Evolutionary conservation across 805 yeast species (phyloP).

Genomic region (Candida succiphila): DNA sequence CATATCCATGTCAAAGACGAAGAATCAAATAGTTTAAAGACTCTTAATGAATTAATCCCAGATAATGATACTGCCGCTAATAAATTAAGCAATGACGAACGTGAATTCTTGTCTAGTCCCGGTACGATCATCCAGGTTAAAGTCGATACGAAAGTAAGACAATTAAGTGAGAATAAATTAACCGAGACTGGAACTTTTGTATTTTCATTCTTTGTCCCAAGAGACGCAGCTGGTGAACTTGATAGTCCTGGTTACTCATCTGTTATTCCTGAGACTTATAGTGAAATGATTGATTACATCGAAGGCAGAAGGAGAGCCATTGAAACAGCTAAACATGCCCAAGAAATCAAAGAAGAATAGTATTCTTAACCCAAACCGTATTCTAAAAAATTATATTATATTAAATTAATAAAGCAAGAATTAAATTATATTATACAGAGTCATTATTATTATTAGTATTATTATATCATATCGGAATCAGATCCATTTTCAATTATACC

Average conservation of each 20-base stretch:
- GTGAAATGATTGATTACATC: conserved; percentile 86
- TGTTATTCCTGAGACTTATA: conserved; percentile 79
- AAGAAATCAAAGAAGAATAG: conserved; percentile 24
- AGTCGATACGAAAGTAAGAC: conserved; percentile 73
- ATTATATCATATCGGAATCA: conserved; percentile 5
- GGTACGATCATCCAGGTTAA: conserved; percentile 87
- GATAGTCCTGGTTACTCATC: conserved; percentile 54
- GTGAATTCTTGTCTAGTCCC: conserved; percentile 58
- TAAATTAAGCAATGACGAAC: conserved; percentile 35
- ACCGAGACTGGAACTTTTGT: conserved; percentile 81
- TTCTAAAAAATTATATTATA: background rate
- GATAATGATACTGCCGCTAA: conserved; percentile 54
- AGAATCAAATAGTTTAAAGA: conserved; percentile 13
- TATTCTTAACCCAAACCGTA: background rate
- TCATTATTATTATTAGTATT: background rate
- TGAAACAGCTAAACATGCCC: conserved; percentile 65
- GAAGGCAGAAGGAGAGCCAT: conserved; percentile 86
- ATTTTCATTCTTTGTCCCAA: conserved; percentile 80
- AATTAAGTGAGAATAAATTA: conserved; percentile 39
- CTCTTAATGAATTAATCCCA: conserved; percentile 19
- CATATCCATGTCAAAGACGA: conserved; percentile 40
- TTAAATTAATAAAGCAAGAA: background rate
- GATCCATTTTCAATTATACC: conserved; percentile 14
- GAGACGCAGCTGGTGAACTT: conserved; percentile 30
- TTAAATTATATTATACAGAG: too few relatives aligned